Evolutionary conservation across 768 basidiomycete genomes (phyloP).

Genomic region (Lactifluus hygrophoroides): DNA sequence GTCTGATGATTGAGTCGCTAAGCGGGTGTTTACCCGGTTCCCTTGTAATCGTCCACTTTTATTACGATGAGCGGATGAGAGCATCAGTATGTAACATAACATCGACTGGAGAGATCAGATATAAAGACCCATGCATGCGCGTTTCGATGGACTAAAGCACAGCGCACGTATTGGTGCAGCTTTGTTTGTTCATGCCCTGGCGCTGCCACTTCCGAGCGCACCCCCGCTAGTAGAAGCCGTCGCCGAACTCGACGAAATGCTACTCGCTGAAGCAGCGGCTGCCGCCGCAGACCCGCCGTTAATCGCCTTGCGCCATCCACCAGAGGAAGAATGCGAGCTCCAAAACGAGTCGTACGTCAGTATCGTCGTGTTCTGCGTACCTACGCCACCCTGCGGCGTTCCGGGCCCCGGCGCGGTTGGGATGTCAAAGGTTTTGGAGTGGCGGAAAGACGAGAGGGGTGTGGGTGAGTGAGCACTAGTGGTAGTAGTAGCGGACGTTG

Average conservation of each 20-base stretch:
- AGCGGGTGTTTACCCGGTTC: no score
- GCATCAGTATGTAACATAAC: neutral
- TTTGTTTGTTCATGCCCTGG: neutral
- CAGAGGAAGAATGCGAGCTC: conserved; percentile 16
- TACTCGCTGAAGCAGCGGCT: neutral
- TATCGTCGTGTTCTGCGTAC: neutral
- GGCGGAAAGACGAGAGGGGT: neutral
- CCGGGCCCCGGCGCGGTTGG: conserved; percentile 13
- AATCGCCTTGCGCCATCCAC: conserved; percentile 15
- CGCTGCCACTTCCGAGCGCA: neutral
- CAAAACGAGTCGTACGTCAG: conserved; percentile 22
- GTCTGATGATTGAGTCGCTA: no score
- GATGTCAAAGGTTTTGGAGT: conserved; percentile 18
- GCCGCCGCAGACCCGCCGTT: neutral
- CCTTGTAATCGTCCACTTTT: neutral
- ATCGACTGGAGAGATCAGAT: neutral
- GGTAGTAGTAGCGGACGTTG: neutral
- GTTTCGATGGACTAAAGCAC: no score
- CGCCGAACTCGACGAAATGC: neutral
- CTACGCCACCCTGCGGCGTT: neutral
- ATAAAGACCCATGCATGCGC: neutral
- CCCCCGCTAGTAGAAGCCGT: neutral
- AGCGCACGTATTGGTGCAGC: no score
- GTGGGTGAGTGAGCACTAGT: neutral
- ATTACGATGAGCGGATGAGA: neutral